Percentiles rank a stretch among this genome's conserved stretches.
Conservation (phyloP, 352 stramenopile genomes). For the Peronospora farinosa region DNA sequence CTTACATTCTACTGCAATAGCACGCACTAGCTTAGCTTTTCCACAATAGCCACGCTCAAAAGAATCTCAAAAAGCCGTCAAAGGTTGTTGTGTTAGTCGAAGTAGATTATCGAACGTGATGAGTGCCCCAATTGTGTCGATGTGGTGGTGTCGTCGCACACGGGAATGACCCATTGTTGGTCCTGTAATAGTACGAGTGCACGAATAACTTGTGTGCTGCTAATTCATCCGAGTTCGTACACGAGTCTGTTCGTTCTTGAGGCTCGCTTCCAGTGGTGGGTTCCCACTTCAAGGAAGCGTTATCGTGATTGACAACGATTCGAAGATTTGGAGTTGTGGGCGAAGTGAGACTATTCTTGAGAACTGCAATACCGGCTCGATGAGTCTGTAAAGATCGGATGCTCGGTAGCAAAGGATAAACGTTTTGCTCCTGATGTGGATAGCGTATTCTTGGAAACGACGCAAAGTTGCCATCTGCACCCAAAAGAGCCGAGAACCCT, state of each 20-base stretch:
- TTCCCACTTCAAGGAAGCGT: neutral
- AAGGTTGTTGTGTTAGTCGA: too few relatives aligned
- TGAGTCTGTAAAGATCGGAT: slow-evolving; percentile 15
- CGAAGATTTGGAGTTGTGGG: slow-evolving; percentile 8
- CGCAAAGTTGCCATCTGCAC: slow-evolving; percentile 3
- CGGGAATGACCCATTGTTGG: neutral
- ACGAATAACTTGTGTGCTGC: slow-evolving; percentile 7
- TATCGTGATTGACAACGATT: slow-evolving; percentile 7
- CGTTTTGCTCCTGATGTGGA: slow-evolving; percentile 3
- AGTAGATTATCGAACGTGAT: neutral
- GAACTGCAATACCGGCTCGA: neutral
- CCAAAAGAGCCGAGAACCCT: slow-evolving; percentile 9
- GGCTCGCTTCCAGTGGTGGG: neutral
- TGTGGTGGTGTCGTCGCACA: neutral
- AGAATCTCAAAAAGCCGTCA: too few relatives aligned
- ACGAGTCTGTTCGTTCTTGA: neutral
- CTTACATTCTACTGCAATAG: too few relatives aligned
- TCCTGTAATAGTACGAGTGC: slow-evolving; percentile 15
- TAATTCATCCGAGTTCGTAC: neutral
- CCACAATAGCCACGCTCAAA: too few relatives aligned
- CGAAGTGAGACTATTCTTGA: neutral
- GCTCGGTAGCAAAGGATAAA: slow-evolving; percentile 15
- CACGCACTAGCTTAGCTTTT: too few relatives aligned
- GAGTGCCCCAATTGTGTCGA: slow-evolving; percentile 1
- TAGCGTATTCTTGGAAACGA: slow-evolving; percentile 9